These are phyloP conservation scores for Kingdonia uniflora DNA, from an alignment of 164 flowering plant species.

Conservation along the genomic window DNA sequence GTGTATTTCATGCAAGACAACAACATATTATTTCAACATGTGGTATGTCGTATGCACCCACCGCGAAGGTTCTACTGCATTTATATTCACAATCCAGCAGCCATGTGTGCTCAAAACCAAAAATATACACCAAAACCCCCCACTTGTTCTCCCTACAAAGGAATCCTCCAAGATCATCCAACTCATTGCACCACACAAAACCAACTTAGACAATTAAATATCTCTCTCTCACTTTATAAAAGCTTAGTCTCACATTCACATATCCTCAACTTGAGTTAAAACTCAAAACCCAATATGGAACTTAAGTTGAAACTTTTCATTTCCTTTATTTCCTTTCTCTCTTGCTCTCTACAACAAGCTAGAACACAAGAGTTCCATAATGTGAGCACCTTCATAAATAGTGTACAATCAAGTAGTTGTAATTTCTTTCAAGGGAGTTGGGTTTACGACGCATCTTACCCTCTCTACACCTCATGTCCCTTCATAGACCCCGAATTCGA, in stretches of 20 bases:
- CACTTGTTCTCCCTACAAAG: no score
- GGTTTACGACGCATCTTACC: slow-evolving; percentile 60
- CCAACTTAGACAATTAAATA: not conserved
- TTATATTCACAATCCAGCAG: no score
- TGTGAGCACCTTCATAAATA: not conserved
- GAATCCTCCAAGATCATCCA: slow-evolving; percentile 4
- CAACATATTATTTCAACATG: no score
- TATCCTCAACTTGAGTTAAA: not conserved
- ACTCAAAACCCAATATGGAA: slow-evolving; percentile 12
- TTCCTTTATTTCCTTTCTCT: not conserved
- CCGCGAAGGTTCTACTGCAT: no score
- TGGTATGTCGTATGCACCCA: no score
- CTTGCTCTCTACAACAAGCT: slow-evolving; percentile 1
- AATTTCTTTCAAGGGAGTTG: slow-evolving; percentile 62
- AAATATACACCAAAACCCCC: no score
- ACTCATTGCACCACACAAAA: not conserved
- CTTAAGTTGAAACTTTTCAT: not conserved
- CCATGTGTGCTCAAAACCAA: no score
- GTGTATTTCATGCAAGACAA: no score
- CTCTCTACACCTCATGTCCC: slow-evolving; percentile 73
- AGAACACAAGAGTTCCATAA: slow-evolving; percentile 5
- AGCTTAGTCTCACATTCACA: no score
- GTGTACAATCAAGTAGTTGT: slow-evolving; percentile 32
- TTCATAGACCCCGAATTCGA: slow-evolving; percentile 71
- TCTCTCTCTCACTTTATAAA: no score